phyloP scores from a whole-genome alignment of 2,329 filamentous ascomycete species.

The Rosellinia necatrix region DNA sequence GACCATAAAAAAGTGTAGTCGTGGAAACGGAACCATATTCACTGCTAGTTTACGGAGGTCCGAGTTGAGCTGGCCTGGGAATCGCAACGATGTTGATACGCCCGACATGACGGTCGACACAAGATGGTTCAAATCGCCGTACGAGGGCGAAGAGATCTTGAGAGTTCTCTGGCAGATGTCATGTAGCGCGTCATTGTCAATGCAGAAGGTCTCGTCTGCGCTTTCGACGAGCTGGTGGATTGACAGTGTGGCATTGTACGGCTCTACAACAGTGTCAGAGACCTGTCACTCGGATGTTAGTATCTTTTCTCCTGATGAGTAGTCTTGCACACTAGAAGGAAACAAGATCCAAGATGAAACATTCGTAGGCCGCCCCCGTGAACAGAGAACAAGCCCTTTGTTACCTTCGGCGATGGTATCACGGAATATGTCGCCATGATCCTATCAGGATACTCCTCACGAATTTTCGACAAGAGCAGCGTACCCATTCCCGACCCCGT shows the following conservation, averaged over 20 bases:
- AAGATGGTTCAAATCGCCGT: conserved; percentile 99
- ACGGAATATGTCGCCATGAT: conserved; percentile 99
- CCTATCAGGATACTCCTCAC: conserved; percentile 99
- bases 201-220: conserved; percentile 99
- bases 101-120: conserved; percentile 99
- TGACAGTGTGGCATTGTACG: conserved; percentile 99
- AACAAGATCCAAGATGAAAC: too few relatives aligned
- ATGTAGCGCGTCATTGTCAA: conserved; percentile 99
- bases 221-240: conserved; percentile 99
- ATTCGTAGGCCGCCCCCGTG: too few relatives aligned
- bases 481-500: conserved; percentile 99
- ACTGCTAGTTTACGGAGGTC: conserved; percentile 99
- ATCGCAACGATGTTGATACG: conserved; percentile 97
- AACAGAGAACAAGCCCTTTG: too few relatives aligned
- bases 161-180: conserved; percentile 99
- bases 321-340: too few relatives aligned
- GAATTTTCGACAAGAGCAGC: conserved; percentile 99
- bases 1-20: conserved; percentile 99
- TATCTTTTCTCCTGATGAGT: too few relatives aligned
- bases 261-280: conserved; percentile 98
- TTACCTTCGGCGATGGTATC: conserved; percentile 96
- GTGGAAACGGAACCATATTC: conserved; percentile 99
- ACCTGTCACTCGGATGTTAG: too few relatives aligned
- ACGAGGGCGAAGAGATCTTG: conserved; percentile 97
- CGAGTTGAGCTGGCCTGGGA: conserved; percentile 99